Evolutionary conservation across 106 monocot species (phyloP).

Genomic region (Dendrobium officinale): DNA sequence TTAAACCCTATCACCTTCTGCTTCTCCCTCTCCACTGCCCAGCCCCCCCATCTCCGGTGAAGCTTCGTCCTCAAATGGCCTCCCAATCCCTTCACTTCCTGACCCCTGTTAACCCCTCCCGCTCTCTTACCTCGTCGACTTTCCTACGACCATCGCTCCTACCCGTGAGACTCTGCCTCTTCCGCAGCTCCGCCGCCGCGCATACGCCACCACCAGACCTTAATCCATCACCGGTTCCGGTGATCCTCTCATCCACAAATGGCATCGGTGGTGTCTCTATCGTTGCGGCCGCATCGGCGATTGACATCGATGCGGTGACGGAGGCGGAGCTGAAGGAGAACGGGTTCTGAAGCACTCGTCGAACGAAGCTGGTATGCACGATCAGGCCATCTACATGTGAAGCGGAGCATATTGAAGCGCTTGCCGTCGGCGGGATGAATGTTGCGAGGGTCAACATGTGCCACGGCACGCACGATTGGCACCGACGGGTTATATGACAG

Average conservation of each 20-base stretch:
- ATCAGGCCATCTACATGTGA: slow-evolving; percentile 86
- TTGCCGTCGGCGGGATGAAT: slow-evolving; percentile 96
- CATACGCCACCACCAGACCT: slow-evolving; percentile 12
- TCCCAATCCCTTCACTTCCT: slow-evolving; percentile 25
- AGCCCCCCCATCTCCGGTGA: neutral
- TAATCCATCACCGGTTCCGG: neutral
- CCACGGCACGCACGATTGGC: slow-evolving; percentile 89
- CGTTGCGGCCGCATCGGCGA: slow-evolving; percentile 10
- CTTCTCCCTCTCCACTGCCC: neutral
- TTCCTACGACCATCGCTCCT: neutral
- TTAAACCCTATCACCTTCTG: neutral
- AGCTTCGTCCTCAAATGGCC: neutral
- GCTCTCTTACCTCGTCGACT: slow-evolving; percentile 4
- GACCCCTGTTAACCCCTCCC: slow-evolving; percentile 8
- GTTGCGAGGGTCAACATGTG: slow-evolving; percentile 98
- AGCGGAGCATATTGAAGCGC: slow-evolving; percentile 80
- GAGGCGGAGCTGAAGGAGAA: slow-evolving; percentile 98
- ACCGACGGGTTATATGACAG: slow-evolving; percentile 62
- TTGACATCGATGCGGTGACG: slow-evolving; percentile 77
- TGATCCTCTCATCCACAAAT: slow-evolving; percentile 19
- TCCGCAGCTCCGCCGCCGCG: slow-evolving; percentile 8
- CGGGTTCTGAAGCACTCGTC: slow-evolving; percentile 70
- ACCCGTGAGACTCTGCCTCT: slow-evolving; percentile 5
- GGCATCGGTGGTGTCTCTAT: slow-evolving; percentile 6
- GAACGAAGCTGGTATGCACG: slow-evolving; percentile 95